Base-by-base conservation (phyloP, 306 rosid genomes). In the Vigna radiata region DNA sequence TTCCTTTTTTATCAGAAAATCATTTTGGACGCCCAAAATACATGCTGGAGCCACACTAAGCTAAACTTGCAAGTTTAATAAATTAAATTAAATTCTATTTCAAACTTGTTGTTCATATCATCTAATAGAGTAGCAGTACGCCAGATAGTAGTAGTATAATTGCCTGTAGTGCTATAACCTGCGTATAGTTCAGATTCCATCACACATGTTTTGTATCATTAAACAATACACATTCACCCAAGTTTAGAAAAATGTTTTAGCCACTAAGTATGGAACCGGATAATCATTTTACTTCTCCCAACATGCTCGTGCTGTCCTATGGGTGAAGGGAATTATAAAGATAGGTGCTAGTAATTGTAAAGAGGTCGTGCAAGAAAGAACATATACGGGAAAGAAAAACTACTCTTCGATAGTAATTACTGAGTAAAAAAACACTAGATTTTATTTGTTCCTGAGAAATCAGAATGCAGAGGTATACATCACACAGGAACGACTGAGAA, bases 201-300 rank as follows among this genome's bases (percentile, higher is more conserved):
- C 41, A 52, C 14, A 29, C 18, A 63, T 1, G 53, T 16, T 63
- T 48, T 13, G 15, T 16, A 43, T 67, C 9, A 60, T 69, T 70
- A 61, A 66, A 61, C 72, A 37, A 64, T 39, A n/a, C 56, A 33
- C 58, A 55, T 67, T 63, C 48, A 61, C 33, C 37, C 73, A 39
- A 62, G 13, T 27, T 15, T 17, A 0, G 4, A 36, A 50, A 36
- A 60, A 71, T 23, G 7, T 37, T 41, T 25, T 43, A 43, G 19
- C 17, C 19, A 39, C 68, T 25, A 31, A 29, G 46, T 9, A 49
- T 33, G 41, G 33, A 59, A 78, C 55, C 60, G 4, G 1, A 58
- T 59, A 50, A 49, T 37, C 21, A 79, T 36, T 59, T 62, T 72
- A 48, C 17, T 14, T 16, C 72, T 60, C 72, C 29, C 63, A 59